Evolutionary conservation across 345 rosid species (phyloP), one percentile per base, ranked within the genome.

Genomic region (Corchorus capsularis): DNA sequence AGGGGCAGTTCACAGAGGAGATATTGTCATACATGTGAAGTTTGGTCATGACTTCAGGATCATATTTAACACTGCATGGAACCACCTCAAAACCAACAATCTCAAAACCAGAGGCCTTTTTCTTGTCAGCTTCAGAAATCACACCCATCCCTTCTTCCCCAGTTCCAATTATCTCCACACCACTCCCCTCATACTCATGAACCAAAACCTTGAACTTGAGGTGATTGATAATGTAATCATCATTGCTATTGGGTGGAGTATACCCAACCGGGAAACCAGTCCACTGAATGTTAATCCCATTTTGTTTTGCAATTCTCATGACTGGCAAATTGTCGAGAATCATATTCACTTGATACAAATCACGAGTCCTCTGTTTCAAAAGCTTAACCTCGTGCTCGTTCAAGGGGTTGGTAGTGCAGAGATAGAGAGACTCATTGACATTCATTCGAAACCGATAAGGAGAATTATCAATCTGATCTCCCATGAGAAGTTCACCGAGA

Each of bases 401-500:
- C 84, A 90, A 63, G 6, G 87, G 83, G 13, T 64, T 64, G 0
- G 93, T 92, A 54, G 89, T 92, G 71, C 97, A 92, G 46, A 92
- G 90, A 80, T 83, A 92, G 63, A 90, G 79, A 67, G 93, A 84
- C 82, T 92, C 97, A 20, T 90, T 90, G 15, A 81, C 69, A 76
- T 90, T 90, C 90, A 92, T 92, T 47, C 77, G 86, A 79, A 92
- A 92, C 85, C 86, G 75, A 74, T 92, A 92, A 4, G 97, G 91
- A 3, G 97, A 90, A 87, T 92, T 92, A 79, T 90, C 97, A 63
- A 92, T 92, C 87, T 92, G 94, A 87, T 92, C 97, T 73, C 97
- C 97, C 94, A 92, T 89, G 34, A 92, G 93, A 67, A 90, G 93
- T 80, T 92, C 94, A 27, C 97, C 97, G n/a, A 92, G 93, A 88